These are phyloP conservation scores for Diaporthe nobilis DNA, from an alignment of 2,329 filamentous ascomycete species.

Conservation along the genomic window DNA sequence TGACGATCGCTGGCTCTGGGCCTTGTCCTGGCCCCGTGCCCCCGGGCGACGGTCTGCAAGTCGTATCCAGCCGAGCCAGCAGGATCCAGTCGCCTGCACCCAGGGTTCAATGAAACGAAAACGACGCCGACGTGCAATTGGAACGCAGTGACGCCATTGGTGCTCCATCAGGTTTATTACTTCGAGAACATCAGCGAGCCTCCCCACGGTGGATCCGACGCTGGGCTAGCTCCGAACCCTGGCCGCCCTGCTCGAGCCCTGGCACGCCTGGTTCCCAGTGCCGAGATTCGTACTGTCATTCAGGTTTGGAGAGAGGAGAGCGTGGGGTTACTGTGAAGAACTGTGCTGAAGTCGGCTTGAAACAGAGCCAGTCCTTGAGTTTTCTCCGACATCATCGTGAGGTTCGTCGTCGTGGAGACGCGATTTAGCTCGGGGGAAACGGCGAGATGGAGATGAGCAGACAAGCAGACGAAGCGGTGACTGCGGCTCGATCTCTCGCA, in stretches of 20 bases:
- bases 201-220: constrained; percentile 19
- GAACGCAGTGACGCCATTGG: constrained; percentile 34
- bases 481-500: background rate
- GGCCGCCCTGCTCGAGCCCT: background rate
- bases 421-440: constrained; percentile 2
- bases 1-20: background rate
- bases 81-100: constrained; percentile 20
- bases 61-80: constrained; percentile 31
- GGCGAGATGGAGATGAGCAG: constrained; percentile 1
- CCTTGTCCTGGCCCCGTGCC: background rate
- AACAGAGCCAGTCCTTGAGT: background rate
- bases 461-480: background rate
- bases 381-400: constrained; percentile 1
- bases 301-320: background rate
- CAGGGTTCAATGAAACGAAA: constrained; percentile 22
- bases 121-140: background rate
- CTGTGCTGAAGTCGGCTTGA: background rate
- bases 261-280: background rate
- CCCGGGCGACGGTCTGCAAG: constrained; percentile 7
- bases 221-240: constrained; percentile 10
- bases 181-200: constrained; percentile 37
- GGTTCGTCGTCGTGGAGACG: constrained; percentile 41
- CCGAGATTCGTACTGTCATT: background rate
- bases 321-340: background rate
- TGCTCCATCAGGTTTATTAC: constrained; percentile 29